Conservation (phyloP, 164 flowering plant species). For the Annona cherimola region DNA sequence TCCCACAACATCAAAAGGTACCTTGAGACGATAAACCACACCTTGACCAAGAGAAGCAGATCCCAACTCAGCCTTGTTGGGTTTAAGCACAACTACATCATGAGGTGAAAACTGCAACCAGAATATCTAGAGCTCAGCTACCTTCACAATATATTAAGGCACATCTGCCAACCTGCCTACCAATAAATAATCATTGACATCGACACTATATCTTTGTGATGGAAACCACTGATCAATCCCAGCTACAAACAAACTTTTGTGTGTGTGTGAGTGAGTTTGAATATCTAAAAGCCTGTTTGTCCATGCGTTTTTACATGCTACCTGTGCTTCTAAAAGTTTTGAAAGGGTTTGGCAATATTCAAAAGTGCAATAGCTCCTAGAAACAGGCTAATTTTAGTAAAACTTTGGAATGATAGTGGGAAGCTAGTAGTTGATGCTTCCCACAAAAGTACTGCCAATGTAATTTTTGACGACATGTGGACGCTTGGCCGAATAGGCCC, state of each 20-base stretch:
- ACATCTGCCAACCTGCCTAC: neutral
- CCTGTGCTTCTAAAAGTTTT: too few species aligned
- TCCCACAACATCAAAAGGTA: constrained; percentile 15
- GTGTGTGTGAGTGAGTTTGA: too few species aligned
- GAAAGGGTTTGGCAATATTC: too few species aligned
- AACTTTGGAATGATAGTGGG: too few species aligned
- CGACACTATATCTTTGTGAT: neutral
- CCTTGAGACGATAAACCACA: constrained; percentile 94
- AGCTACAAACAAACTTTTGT: neutral
- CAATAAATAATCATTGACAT: neutral
- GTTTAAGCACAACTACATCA: constrained; percentile 88
- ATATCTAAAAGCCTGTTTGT: too few species aligned
- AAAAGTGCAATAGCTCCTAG: too few species aligned
- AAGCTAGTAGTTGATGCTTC: too few species aligned
- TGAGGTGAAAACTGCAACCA: constrained; percentile 81
- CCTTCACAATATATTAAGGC: neutral
- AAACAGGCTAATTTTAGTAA: too few species aligned
- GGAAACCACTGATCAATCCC: neutral
- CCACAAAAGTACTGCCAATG: too few species aligned
- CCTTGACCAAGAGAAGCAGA: constrained; percentile 96
- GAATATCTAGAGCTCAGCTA: neutral
- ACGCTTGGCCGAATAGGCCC: too few species aligned
- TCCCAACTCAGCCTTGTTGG: constrained; percentile 83
- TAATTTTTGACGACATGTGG: too few species aligned
- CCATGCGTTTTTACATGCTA: too few species aligned